Percentiles rank a stretch among this genome's conserved stretches.
Evolutionary conservation across 2,329 filamentous ascomycete genomes (phyloP).

Genomic region (Epicoccum nigrum): DNA sequence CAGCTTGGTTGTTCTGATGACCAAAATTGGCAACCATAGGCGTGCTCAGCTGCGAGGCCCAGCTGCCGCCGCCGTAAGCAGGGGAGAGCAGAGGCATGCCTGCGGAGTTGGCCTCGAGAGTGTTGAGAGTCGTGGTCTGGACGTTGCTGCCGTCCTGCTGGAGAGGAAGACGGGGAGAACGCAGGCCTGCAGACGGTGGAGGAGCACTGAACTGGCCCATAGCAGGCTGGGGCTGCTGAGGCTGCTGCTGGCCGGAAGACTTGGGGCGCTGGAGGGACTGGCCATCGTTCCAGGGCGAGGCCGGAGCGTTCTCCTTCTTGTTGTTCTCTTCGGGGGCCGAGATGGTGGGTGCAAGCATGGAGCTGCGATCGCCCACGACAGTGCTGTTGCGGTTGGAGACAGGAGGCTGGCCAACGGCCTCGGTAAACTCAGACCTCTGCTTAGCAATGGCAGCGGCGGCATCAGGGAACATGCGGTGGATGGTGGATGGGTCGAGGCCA

Average conservation of each 20-base stretch:
- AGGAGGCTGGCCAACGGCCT: constrained; percentile 88
- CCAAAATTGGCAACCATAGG: constrained; percentile 89
- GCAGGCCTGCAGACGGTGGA: constrained; percentile 74
- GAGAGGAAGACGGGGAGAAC: constrained; percentile 77
- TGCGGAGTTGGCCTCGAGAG: constrained; percentile 69
- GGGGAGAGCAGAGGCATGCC: constrained; percentile 88
- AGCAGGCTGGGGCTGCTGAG: constrained; percentile 51
- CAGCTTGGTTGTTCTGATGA: constrained; percentile 73
- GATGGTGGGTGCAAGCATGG: constrained; percentile 76
- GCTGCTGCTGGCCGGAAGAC: constrained; percentile 73
- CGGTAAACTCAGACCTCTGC: constrained; percentile 96
- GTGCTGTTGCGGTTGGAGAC: constrained; percentile 92
- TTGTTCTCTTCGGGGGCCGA: constrained; percentile 64
- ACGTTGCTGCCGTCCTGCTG: constrained; percentile 70
- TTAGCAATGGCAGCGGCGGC: constrained; percentile 97
- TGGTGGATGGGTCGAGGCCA: constrained; percentile 88
- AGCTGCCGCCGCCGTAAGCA: constrained; percentile 80
- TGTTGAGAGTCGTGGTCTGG: constrained; percentile 81
- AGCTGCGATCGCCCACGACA: constrained; percentile 77
- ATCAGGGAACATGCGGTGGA: constrained; percentile 99
- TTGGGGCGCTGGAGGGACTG: constrained; percentile 68
- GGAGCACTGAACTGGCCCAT: constrained; percentile 95
- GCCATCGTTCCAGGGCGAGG: constrained; percentile 78
- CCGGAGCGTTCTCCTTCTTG: constrained; percentile 67
- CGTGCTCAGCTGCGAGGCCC: constrained; percentile 98